Evolutionary conservation across 768 basidiomycete genomes (phyloP).

Genomic region (Paxillus ammoniavirescens): DNA sequence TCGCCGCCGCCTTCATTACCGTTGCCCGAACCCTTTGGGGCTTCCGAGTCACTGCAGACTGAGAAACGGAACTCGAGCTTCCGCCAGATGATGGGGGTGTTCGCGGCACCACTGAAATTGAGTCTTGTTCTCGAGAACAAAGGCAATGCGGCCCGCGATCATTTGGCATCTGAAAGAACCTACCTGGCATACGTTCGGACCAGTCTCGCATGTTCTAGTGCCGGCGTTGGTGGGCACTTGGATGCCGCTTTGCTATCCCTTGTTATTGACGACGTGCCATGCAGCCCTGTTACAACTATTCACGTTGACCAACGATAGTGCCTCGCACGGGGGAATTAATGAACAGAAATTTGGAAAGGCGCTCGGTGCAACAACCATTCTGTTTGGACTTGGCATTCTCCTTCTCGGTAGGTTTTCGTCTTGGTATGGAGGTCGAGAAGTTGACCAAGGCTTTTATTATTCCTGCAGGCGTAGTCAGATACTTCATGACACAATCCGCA

Average conservation of each 20-base stretch:
- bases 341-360: conserved; percentile 43
- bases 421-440: not conserved
- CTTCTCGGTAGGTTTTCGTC: conserved; percentile 38
- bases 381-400: conserved; percentile 47
- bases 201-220: conserved; percentile 55
- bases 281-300: conserved; percentile 55
- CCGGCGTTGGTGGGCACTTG: conserved; percentile 53
- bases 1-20: not conserved
- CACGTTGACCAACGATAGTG: conserved; percentile 29
- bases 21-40: not conserved
- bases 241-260: no score
- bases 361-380: conserved; percentile 47
- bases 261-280: not conserved
- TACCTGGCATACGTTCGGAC: conserved; percentile 67
- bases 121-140: conserved; percentile 49
- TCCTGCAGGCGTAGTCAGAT: conserved; percentile 45
- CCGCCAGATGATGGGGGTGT: not conserved
- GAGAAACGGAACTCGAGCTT: not conserved
- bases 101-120: conserved; percentile 15
- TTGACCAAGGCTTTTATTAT: not conserved
- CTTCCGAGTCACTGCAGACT: not conserved
- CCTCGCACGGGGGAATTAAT: not conserved
- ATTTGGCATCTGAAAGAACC: conserved; percentile 61
- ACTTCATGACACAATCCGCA: conserved; percentile 50
- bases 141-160: conserved; percentile 63